A percentile compares a stretch with the other conserved stretches of the same genome.
Conservation (phyloP, 2,329 filamentous ascomycete species). For the Xylariales sp. region DNA sequence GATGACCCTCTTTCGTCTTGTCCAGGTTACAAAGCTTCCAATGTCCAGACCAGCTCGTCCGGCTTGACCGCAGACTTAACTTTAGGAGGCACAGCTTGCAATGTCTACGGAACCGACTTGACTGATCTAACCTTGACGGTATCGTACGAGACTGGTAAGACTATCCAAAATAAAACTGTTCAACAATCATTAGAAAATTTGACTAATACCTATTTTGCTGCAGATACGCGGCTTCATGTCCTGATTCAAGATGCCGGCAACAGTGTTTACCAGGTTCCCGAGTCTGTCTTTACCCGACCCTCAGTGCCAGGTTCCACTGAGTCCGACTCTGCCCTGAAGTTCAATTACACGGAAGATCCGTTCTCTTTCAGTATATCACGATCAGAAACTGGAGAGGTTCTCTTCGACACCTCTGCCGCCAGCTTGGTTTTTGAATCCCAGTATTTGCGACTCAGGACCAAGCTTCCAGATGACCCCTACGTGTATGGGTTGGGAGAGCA, state of each 20-base stretch:
- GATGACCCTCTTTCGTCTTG: constrained; percentile 36
- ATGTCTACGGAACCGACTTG: constrained; percentile 66
- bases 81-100: constrained; percentile 61
- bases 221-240: constrained; percentile 67
- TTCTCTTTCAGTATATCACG: constrained; percentile 38
- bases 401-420: constrained; percentile 67
- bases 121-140: constrained; percentile 58
- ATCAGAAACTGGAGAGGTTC: constrained; percentile 35
- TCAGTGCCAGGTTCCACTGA: constrained; percentile 12
- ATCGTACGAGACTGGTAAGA: constrained; percentile 54
- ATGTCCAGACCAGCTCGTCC: constrained; percentile 44
- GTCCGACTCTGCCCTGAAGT: constrained; percentile 21
- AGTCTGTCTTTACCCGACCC: constrained; percentile 62
- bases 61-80: constrained; percentile 59
- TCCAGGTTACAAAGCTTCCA: constrained; percentile 57
- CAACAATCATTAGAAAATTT: background rate
- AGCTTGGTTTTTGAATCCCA: constrained; percentile 72
- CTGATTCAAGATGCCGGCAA: constrained; percentile 68
- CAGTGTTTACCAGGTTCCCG: constrained; percentile 70
- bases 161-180: background rate
- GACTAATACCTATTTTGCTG: background rate
- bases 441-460: constrained; percentile 69
- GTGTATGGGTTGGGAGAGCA: constrained; percentile 80
- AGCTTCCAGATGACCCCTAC: constrained; percentile 62
- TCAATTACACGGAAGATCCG: constrained; percentile 29